Base-by-base conservation (phyloP, 2,329 filamentous ascomycete genomes). In the Helminthosporium solani region DNA sequence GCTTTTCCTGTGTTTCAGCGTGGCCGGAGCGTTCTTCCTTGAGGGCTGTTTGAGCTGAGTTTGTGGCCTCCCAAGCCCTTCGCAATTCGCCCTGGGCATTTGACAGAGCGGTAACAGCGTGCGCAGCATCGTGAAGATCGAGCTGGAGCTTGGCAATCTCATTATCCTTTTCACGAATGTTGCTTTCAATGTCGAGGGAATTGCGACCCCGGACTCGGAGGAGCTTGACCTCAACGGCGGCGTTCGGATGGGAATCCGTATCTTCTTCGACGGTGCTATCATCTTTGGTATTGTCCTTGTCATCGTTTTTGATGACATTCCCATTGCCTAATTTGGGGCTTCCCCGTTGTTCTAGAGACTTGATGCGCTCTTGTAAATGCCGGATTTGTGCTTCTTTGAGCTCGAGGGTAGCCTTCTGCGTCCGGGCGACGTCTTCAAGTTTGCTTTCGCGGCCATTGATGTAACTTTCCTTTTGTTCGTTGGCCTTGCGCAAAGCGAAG, bases 401-500 rank as follows among this genome's bases (percentile, higher is more conserved):
- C 21, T 67, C 61, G 23, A 68, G 40, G 0, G 57, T 50, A 9
- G 60, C 52, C 37, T 54, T 62, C 42, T 67, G 59, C 33, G 63
- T 58, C 12, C 60, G 51, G 15, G 44, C 41, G 23, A 61, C 54
- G 11, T 63, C 58, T n/a, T 61, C 58, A 1, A 64, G 39, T 19
- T 60, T 61, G 9, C 45, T 42, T 35, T 69, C 63, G 34, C 53
- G 59, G 2, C 68, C 64, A 21, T 57, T 59, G 40, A 68, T 61
- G 35, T 54, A 50, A 44, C 52, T 63, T 41, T 69, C 66, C 41
- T 67, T 68, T 37, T 66, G 64, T 33, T 68, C 64, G 46, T 62
- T 67, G 15, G 56, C 60, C 46, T 69, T 69, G 2, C 66, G 61
- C 8, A 68, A 54, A 5, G 66, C 66, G 50, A 69, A 69, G 14